Base-by-base conservation (phyloP, 2,329 filamentous ascomycete species). In the Phyllosticta paracitricarpa region DNA sequence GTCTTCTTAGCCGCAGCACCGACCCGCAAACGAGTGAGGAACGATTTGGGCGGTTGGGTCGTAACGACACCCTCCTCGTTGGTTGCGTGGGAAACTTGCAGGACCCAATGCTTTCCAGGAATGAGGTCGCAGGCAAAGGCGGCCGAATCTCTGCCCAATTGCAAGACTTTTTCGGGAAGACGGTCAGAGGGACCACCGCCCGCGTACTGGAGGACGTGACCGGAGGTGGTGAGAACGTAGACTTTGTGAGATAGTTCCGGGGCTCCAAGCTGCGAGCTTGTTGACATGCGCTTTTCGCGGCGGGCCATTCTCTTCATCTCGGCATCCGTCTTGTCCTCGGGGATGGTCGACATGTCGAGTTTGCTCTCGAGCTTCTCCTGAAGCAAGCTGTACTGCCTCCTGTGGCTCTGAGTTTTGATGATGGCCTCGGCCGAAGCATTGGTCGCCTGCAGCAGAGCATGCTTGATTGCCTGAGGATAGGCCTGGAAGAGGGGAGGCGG, bases 121-220 rank as follows among this genome's bases (percentile, higher is more conserved):
- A 93, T 90, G 14, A 88, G 79, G 70, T 94, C 89, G 66, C 85
- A 91, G 1, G 87, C 89, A 71, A 91, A 93, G 4, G 88, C 89
- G 10, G 88, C 89, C 2, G 89, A 92, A 56, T 88, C 82, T 64
- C 84, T 85, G n/a, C 84, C 83, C 3, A 94, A 76, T 56, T 86
- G 84, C 62, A 93, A 76, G 35, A 89, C 79, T 71, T 86, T 89
- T 71, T 94, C 89, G 0, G 89, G 89, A 10, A 86, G 72, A 25
- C 89, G 81, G 66, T 92, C 86, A 67, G 84, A 88, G 2, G 82
- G 76, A 2, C 89, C 89, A 30, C 88, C 83, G 9, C 83, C 84
- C 3, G 86, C 73, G 71, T 93, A 94, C 68, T 93, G 89, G 51
- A 93, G 76, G 24, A 94, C 74, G 66, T 86, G 87, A 9, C 89